Evolutionary conservation across 805 yeast genomes (phyloP).

Genomic region (Yarrowia deformans): DNA sequence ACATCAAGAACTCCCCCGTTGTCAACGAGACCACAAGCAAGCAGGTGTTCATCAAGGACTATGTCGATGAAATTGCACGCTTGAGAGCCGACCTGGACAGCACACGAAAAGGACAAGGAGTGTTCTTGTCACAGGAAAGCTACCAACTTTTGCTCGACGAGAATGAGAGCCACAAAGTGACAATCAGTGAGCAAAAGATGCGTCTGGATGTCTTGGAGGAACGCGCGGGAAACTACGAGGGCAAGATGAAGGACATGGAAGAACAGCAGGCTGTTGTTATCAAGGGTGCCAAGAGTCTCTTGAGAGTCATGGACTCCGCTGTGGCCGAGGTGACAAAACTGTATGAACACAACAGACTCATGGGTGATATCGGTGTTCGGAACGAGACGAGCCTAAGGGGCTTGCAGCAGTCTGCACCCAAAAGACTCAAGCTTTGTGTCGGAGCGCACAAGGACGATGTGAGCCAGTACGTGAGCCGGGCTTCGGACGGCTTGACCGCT

Average conservation of each 20-base stretch:
- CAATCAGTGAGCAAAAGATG: conserved; percentile 59
- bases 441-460: conserved; percentile 3
- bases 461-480: neutral
- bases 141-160: conserved; percentile 55
- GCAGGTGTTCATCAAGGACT: conserved; percentile 61
- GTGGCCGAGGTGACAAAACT: conserved; percentile 21
- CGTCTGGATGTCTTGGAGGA: conserved; percentile 58
- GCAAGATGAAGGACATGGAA: conserved; percentile 28
- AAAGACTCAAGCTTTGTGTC: conserved; percentile 30
- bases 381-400: neutral
- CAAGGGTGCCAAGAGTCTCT: conserved; percentile 2
- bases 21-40: conserved; percentile 66
- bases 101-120: conserved; percentile 72
- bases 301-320: conserved; percentile 16
- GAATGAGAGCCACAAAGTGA: conserved; percentile 59
- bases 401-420: conserved; percentile 8
- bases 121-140: conserved; percentile 63
- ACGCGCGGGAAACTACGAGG: conserved; percentile 45
- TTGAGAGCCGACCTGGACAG: conserved; percentile 66
- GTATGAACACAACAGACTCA: conserved; percentile 8
- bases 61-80: conserved; percentile 61
- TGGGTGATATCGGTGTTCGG: neutral
- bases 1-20: conserved; percentile 74
- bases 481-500: neutral
- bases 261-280: conserved; percentile 11